Conservation (phyloP, 495 filamentous ascomycete species). For the Pseudotulostoma volvatum region DNA sequence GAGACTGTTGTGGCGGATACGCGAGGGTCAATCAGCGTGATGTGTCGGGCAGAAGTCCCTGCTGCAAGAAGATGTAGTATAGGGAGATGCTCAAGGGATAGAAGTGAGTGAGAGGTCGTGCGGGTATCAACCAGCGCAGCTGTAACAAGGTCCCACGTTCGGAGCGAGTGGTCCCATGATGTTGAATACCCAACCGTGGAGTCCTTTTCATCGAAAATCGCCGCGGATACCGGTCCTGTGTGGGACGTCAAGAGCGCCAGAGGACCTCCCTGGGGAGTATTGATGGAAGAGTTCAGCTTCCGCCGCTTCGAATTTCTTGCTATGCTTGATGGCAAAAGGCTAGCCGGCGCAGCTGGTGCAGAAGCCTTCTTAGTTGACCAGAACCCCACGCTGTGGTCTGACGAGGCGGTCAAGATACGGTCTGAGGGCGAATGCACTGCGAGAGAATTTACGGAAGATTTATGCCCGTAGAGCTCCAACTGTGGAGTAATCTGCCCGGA, state of each 20-base stretch:
- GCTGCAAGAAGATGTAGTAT: conserved; percentile 59
- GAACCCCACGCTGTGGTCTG: conserved; percentile 63
- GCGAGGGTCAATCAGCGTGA: conserved; percentile 81
- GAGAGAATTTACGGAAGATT: conserved; percentile 51
- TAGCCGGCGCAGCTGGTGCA: conserved; percentile 49
- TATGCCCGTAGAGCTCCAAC: conserved; percentile 81
- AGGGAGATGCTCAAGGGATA: conserved; percentile 54
- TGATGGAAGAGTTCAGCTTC: conserved; percentile 49
- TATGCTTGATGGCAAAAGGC: conserved; percentile 44
- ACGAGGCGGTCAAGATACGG: conserved; percentile 65
- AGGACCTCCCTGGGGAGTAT: conserved; percentile 60
- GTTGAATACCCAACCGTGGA: conserved; percentile 75
- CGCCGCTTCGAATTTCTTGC: conserved; percentile 54
- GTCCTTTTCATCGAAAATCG: conserved; percentile 71
- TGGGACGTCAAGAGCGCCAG: conserved; percentile 56
- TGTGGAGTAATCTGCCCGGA: conserved; percentile 51
- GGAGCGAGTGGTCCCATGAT: conserved; percentile 76
- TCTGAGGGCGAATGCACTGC: conserved; percentile 59
- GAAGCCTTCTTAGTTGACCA: conserved; percentile 68
- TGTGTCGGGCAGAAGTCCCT: conserved; percentile 70
- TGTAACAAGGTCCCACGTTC: conserved; percentile 83
- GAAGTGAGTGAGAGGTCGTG: conserved; percentile 63
- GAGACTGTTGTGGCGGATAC: conserved; percentile 51
- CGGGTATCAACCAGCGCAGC: conserved; percentile 54
- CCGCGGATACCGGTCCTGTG: conserved; percentile 51